Evolutionary conservation across 2,329 filamentous ascomycete genomes (phyloP).

Genomic region (Penicillium vulpinum): DNA sequence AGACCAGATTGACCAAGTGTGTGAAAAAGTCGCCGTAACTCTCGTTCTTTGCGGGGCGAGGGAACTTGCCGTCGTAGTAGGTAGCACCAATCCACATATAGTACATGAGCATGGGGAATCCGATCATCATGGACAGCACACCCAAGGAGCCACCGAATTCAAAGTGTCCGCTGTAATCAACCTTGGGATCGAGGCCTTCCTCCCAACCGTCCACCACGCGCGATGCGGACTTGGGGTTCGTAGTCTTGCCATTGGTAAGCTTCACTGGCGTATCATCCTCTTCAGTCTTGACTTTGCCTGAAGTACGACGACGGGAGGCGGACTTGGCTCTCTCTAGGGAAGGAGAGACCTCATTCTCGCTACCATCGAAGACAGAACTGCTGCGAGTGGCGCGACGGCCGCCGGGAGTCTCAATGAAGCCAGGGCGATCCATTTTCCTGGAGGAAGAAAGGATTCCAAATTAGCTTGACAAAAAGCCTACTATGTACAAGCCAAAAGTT

Average conservation of each 20-base stretch:
- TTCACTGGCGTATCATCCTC: constrained; percentile 26
- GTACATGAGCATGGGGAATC: constrained; percentile 94
- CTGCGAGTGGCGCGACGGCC: constrained; percentile 47
- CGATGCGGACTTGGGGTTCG: constrained; percentile 22
- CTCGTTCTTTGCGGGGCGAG: constrained; percentile 65
- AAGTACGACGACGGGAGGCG: constrained; percentile 32
- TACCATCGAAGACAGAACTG: constrained; percentile 40
- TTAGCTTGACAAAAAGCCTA: constrained; percentile 8
- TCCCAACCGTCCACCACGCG: constrained; percentile 45
- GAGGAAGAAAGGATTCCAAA: constrained; percentile 5
- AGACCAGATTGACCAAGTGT: constrained; percentile 71
- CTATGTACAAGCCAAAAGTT: not conserved
- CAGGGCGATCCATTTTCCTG: constrained; percentile 55
- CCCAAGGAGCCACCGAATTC: constrained; percentile 92
- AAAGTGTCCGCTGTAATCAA: constrained; percentile 54
- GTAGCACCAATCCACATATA: constrained; percentile 98
- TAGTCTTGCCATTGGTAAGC: constrained; percentile 24
- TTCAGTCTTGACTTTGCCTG: constrained; percentile 31
- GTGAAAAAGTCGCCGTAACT: constrained; percentile 68
- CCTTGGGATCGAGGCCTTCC: constrained; percentile 43
- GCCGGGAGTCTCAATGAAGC: constrained; percentile 55
- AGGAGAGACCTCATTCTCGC: constrained; percentile 31
- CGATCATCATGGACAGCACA: constrained; percentile 79
- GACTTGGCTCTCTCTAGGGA: constrained; percentile 27
- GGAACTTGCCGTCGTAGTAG: constrained; percentile 85